Evolutionary conservation across 768 basidiomycete species (phyloP), one percentile per base, ranked within the genome.

Genomic region (Mycena olivaceomarginata): DNA sequence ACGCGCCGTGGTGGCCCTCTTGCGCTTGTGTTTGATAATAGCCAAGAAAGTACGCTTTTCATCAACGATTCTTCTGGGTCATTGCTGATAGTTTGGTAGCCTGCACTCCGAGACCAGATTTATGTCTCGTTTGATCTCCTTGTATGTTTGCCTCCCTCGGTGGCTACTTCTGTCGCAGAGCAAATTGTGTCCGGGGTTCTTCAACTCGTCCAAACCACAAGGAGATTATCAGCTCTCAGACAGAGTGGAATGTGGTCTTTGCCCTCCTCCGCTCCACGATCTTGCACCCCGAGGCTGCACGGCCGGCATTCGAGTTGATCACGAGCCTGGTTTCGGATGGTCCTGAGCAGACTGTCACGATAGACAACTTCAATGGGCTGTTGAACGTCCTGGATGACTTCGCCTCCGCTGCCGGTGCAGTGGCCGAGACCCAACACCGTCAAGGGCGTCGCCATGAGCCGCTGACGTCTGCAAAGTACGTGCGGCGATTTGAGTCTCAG

Each of bases 161-260:
- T 98, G n/a, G 91, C 96, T 22, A 94, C 90, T 78, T 92, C 95
- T 0, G 95, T 98, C 9, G 96, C 96, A 11, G 97, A 99, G 83
- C 98, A 99, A 84, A 90, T 98, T n/a, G 89, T 94, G 65, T 92
- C 95, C 10, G 98, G 98, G 0, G 89, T 99, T 10, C 90, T 92
- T 37, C 84, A 93, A 69, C 92, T 99, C 53, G 87, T 98, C n/a
- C 92, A 95, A 92, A 94, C 63, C 92, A 98, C 79, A 88, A 90
- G 62, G 88, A 92, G 9, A 92, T 96, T 37, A 92, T 97, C 78
- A 90, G 94, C 71, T 97, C 97, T 1, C 94, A 95, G 79, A 99
- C 98, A 0, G 98, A 99, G 83, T 99, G 98, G 98, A 97, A 96
- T 77, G 88, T 99, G 53, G 91, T 98, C 25, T 96, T 98, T 81